phyloP scores from a whole-genome alignment of 441 rosid species.

The Erodium moschatum region DNA sequence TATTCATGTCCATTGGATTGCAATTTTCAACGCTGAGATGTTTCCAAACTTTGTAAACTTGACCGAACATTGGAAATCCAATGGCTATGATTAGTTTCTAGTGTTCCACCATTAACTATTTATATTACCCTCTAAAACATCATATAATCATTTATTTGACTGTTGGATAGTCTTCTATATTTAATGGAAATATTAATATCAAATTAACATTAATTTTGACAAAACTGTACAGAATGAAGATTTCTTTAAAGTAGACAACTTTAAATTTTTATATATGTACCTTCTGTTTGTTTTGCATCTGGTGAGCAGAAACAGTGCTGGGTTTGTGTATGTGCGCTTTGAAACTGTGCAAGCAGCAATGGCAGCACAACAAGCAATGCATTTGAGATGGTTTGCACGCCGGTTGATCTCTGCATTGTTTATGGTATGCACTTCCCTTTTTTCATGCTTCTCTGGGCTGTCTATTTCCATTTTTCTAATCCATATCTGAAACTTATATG shows the following conservation, averaged over 20 bases:
- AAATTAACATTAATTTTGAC: too few relatives aligned
- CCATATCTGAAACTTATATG: not conserved
- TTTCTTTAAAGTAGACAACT: not conserved
- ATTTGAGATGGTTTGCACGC: conserved; percentile 88
- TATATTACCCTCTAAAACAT: too few relatives aligned
- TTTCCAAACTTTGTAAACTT: too few relatives aligned
- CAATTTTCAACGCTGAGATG: not conserved
- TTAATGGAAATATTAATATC: too few relatives aligned
- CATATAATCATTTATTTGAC: too few relatives aligned
- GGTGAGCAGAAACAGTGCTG: conserved; percentile 54
- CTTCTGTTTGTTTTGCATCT: not conserved
- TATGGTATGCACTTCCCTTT: conserved; percentile 31
- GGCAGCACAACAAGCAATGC: conserved; percentile 72
- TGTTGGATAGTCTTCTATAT: too few relatives aligned
- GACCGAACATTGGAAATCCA: too few relatives aligned
- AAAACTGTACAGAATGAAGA: too few relatives aligned
- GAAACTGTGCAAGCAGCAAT: conserved; percentile 52
- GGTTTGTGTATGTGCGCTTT: conserved; percentile 59
- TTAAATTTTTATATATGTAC: not conserved
- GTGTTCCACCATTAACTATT: too few relatives aligned
- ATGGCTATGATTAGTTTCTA: too few relatives aligned
- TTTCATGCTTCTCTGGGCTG: not conserved
- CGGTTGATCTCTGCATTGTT: conserved; percentile 64
- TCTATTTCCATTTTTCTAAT: not conserved
- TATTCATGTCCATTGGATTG: too few relatives aligned